phyloP scores from a whole-genome alignment of 768 basidiomycete species.

The Suillus variegatus region DNA sequence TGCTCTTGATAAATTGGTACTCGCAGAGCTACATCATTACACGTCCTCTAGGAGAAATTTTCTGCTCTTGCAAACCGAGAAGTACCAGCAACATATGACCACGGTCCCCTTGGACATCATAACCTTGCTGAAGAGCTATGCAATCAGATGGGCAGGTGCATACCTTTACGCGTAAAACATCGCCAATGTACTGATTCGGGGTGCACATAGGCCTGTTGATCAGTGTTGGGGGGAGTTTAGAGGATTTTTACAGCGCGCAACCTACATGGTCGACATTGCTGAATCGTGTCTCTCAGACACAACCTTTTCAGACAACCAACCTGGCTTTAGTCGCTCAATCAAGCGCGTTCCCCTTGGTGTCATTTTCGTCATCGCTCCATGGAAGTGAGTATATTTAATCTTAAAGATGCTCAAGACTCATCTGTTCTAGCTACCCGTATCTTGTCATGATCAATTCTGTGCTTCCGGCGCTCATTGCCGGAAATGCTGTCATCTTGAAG shows the following conservation, averaged over 20 bases:
- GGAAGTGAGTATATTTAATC: conserved; percentile 65
- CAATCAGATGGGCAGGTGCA: conserved; percentile 89
- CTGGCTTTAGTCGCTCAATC: conserved; percentile 84
- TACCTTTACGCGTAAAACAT: conserved; percentile 5
- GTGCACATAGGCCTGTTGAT: conserved; percentile 62
- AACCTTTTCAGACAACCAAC: conserved; percentile 71
- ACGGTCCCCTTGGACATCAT: conserved; percentile 44
- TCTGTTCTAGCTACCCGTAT: conserved; percentile 71
- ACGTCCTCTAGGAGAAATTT: conserved; percentile 47
- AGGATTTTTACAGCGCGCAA: conserved; percentile 79
- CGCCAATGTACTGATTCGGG: conserved; percentile 1
- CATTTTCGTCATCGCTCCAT: conserved; percentile 84
- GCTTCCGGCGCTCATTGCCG: conserved; percentile 86
- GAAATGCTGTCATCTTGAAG: conserved; percentile 90
- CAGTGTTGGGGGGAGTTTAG: conserved; percentile 79
- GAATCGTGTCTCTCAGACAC: conserved; percentile 72
- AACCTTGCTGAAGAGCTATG: conserved; percentile 78
- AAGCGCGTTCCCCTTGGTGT: conserved; percentile 84
- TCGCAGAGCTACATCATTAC: conserved; percentile 5
- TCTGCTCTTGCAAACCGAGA: conserved; percentile 20
- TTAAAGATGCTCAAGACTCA: background rate
- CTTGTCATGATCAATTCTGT: conserved; percentile 90
- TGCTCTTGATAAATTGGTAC: background rate
- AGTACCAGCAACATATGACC: conserved; percentile 45
- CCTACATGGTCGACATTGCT: conserved; percentile 86